A percentile compares a stretch with the other conserved stretches of the same genome.
These are phyloP conservation scores for Entomophthora muscae DNA, from an alignment of 371 early-diverging fungal genomes.

Conservation along the genomic window DNA sequence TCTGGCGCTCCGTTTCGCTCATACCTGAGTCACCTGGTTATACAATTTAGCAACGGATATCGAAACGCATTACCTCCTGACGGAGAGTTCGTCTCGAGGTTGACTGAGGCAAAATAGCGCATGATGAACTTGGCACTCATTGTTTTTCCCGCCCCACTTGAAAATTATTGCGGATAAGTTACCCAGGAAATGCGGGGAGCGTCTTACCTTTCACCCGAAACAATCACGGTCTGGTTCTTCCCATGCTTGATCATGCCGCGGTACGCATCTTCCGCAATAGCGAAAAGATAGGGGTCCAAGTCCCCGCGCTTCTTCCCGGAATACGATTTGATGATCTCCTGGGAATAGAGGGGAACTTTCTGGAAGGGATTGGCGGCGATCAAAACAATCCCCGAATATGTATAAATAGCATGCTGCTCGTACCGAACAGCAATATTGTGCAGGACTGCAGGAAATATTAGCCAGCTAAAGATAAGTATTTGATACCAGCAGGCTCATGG, in stretches of 20 bases:
- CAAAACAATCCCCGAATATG: slow-evolving; percentile 96
- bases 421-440: slow-evolving; percentile 80
- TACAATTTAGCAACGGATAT: too few relatives aligned
- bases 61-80: slow-evolving; percentile 13
- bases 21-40: slow-evolving; percentile 19
- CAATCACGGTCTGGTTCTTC: slow-evolving; percentile 94
- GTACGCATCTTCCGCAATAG: slow-evolving; percentile 97
- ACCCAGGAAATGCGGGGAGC: slow-evolving; percentile 12
- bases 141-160: slow-evolving; percentile 87
- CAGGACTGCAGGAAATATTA: slow-evolving; percentile 35
- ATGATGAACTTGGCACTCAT: slow-evolving; percentile 92
- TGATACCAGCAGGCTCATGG: slow-evolving; percentile 75
- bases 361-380: slow-evolving; percentile 97
- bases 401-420: slow-evolving; percentile 83
- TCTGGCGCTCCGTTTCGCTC: slow-evolving; percentile 68
- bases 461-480: background rate
- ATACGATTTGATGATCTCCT: slow-evolving; percentile 80
- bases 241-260: slow-evolving; percentile 78
- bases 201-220: slow-evolving; percentile 84
- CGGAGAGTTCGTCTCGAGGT: slow-evolving; percentile 33
- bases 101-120: slow-evolving; percentile 92
- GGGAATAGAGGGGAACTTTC: slow-evolving; percentile 67
- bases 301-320: slow-evolving; percentile 86
- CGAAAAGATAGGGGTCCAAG: slow-evolving; percentile 96
- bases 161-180: slow-evolving; percentile 1